Conservation (phyloP, 345 rosid species). For the Combretum micranthum region DNA sequence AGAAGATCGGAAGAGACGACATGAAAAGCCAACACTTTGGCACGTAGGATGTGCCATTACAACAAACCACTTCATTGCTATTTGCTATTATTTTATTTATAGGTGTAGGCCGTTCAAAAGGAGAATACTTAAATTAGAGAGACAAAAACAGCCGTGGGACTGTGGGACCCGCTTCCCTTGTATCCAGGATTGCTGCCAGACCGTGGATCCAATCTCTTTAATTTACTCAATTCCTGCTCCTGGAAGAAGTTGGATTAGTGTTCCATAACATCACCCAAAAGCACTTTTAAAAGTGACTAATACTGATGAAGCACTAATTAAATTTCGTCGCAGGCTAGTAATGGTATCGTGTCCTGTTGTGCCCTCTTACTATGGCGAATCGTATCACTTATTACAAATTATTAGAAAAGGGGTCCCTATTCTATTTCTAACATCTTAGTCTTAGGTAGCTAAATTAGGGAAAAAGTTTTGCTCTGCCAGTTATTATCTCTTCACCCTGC, state of each 20-base stretch:
- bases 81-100: not conserved
- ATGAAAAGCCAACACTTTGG: too few relatives aligned
- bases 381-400: constrained; percentile 9
- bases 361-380: constrained; percentile 16
- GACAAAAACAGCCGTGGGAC: constrained; percentile 21
- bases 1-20: too few relatives aligned
- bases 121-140: not conserved
- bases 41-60: too few relatives aligned
- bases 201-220: not conserved
- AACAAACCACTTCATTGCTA: not conserved
- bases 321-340: constrained; percentile 2
- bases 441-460: too few relatives aligned
- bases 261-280: too few relatives aligned
- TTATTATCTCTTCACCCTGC: too few relatives aligned
- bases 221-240: constrained; percentile 7
- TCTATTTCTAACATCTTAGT: not conserved
- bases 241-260: not conserved
- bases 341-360: constrained; percentile 2
- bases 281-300: not conserved
- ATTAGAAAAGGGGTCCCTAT: not conserved
- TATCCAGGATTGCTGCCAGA: constrained; percentile 28
- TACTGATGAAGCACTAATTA: not conserved
- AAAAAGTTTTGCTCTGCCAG: too few relatives aligned
- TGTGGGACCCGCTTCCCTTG: constrained; percentile 47
- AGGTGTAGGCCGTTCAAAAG: not conserved